Conservation (phyloP, 768 basidiomycete genomes). For the Tylopilus sp. region DNA sequence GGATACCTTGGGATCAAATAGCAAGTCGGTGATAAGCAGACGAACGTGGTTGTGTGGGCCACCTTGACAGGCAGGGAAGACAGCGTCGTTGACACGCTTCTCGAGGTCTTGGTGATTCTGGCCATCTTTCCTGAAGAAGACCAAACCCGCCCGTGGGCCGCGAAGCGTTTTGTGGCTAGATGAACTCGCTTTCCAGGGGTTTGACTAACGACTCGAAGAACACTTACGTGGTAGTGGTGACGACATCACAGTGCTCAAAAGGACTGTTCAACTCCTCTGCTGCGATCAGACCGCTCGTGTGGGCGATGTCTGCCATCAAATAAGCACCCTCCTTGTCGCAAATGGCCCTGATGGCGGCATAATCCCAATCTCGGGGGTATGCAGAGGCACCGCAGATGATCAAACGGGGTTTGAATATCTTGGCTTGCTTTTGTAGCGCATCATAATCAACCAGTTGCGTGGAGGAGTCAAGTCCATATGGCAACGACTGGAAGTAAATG, state of each 20-base stretch:
- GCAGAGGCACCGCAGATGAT: slow-evolving; percentile 98
- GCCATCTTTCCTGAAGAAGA: slow-evolving; percentile 97
- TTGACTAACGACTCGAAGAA: background rate
- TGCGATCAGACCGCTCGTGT: slow-evolving; percentile 93
- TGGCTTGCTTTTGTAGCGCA: slow-evolving; percentile 76
- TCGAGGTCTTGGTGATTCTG: slow-evolving; percentile 82
- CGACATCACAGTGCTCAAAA: slow-evolving; percentile 95
- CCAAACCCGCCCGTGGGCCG: slow-evolving; percentile 94
- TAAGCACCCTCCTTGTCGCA: slow-evolving; percentile 87
- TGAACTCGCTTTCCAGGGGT: background rate
- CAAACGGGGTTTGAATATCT: slow-evolving; percentile 92
- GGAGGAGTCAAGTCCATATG: slow-evolving; percentile 79
- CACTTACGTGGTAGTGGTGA: slow-evolving; percentile 91
- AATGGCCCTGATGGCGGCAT: slow-evolving; percentile 72
- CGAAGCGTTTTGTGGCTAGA: slow-evolving; percentile 95
- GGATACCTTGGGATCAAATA: background rate
- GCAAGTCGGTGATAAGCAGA: slow-evolving; percentile 3
- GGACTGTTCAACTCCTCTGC: slow-evolving; percentile 87
- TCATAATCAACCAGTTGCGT: slow-evolving; percentile 91
- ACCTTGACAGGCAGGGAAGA: slow-evolving; percentile 99
- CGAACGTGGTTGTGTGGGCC: slow-evolving; percentile 97
- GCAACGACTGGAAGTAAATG: slow-evolving; percentile 99
- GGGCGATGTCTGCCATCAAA: slow-evolving; percentile 96
- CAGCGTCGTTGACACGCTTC: slow-evolving; percentile 95
- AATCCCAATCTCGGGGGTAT: slow-evolving; percentile 99